phyloP scores from a whole-genome alignment of 257 asterid species.

The Cordia subcordata region DNA sequence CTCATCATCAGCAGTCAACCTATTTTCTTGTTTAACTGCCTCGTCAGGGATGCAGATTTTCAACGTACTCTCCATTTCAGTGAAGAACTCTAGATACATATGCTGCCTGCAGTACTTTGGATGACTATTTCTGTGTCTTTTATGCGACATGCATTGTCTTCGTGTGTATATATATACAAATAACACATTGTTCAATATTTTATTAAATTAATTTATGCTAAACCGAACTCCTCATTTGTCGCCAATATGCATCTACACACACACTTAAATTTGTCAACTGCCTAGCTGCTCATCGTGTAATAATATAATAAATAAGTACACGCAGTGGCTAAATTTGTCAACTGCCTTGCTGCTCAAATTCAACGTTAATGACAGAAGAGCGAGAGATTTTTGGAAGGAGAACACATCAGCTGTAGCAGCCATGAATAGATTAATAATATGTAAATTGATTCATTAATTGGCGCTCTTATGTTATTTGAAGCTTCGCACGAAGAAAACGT shows the following conservation, averaged over 20 bases:
- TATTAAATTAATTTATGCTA: too few relatives aligned
- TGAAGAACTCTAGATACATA: too few relatives aligned
- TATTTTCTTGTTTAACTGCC: constrained; percentile 3
- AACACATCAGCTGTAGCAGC: constrained; percentile 15
- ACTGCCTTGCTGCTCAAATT: constrained; percentile 23
- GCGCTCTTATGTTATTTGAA: constrained; percentile 10
- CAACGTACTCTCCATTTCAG: too few relatives aligned
- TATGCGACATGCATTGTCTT: too few relatives aligned
- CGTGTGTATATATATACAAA: too few relatives aligned
- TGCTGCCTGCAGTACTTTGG: too few relatives aligned
- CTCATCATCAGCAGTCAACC: background rate
- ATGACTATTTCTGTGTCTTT: too few relatives aligned
- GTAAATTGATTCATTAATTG: background rate
- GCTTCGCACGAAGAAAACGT: constrained; percentile 20
- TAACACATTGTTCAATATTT: too few relatives aligned
- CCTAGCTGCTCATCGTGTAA: background rate
- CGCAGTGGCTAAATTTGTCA: background rate
- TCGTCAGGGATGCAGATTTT: background rate
- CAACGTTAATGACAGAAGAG: constrained; percentile 32
- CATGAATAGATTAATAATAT: background rate
- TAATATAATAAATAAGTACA: too few relatives aligned
- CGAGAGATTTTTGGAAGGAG: constrained; percentile 10
- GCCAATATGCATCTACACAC: background rate
- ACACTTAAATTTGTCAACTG: background rate
- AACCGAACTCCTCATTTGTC: background rate